Conservation (phyloP, 306 rosid species). For the Crotalaria pallida region DNA sequence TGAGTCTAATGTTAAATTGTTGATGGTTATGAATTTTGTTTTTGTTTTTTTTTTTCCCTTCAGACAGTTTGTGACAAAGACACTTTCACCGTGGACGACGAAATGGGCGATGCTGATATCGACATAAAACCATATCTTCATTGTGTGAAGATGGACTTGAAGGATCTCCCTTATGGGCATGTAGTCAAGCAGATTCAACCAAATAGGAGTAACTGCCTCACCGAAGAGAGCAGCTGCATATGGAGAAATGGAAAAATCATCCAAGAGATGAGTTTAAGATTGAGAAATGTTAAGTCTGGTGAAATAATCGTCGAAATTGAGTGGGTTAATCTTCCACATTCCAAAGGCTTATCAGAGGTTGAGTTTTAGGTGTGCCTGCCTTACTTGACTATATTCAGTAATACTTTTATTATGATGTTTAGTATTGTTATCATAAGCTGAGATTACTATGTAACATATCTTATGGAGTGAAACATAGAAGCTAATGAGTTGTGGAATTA, state of each 20-base stretch:
- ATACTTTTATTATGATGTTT: not conserved
- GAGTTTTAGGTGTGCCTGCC: slow-evolving; percentile 15
- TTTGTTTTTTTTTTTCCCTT: not conserved
- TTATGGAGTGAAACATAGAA: not conserved
- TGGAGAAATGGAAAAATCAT: slow-evolving; percentile 55
- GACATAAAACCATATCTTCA: slow-evolving; percentile 70
- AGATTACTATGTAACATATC: not conserved
- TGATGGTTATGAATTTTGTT: not conserved
- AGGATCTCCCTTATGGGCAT: slow-evolving; percentile 45
- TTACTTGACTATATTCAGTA: not conserved
- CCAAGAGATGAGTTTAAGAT: slow-evolving; percentile 64
- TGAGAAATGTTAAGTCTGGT: slow-evolving; percentile 66
- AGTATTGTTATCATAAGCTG: not conserved
- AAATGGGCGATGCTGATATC: slow-evolving; percentile 67
- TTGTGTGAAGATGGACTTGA: slow-evolving; percentile 49
- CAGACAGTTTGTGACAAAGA: slow-evolving; percentile 71
- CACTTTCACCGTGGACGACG: slow-evolving; percentile 57
- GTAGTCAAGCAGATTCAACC: slow-evolving; percentile 54
- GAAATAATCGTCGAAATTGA: slow-evolving; percentile 56
- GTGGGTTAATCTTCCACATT: slow-evolving; percentile 51
- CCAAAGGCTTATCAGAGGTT: slow-evolving; percentile 30
- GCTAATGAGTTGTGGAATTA: not conserved
- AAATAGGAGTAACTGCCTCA: slow-evolving; percentile 39
- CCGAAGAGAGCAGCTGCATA: slow-evolving; percentile 56
- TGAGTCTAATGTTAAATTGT: slow-evolving; percentile 5